Base-by-base conservation (phyloP, 1,284 basidiomycete genomes). In the Dichomitus squalens region DNA sequence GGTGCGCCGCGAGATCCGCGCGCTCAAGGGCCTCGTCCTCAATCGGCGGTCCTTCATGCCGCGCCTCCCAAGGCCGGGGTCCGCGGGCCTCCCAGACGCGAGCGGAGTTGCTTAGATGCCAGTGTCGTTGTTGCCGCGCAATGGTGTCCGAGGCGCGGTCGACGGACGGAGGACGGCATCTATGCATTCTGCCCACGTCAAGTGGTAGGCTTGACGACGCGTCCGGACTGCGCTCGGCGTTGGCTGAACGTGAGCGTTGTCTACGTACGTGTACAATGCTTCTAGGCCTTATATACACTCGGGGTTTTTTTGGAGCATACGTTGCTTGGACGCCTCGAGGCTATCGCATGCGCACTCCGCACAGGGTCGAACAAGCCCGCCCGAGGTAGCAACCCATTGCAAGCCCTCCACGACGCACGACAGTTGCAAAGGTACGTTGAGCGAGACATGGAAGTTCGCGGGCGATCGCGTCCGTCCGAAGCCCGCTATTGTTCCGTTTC, bases 11-110 rank as follows among this genome's bases (percentile, higher is more conserved):
- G 87, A 89, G 66, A 86, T 89, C 49, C 73, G 84, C 52, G 84
- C 85, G 4, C 71, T 89, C 66, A 89, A 88, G 66, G 86, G 86
- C 7, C 75, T 88, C 34, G 84, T 86, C 20, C 72, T 89, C 54
- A 89, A 87, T 67, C 72, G 87, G 85, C 79, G 80, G 31, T 79
- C 81, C 9, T 83, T 84, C 65, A 73, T 83, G 73, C 74, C 80
- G 7, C 55, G 51, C 43, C 16, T 55, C 23, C 51, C 61, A 29
- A 33, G n/a, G 9, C 29, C 44, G 18, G 41, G 25, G 25, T 44
- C 41, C n/a, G 41, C 41, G 41, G 25, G 25, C 16, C 6, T 16
- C 18, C 21, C 40, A 41, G 40, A 41, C 21, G 41, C 16, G 25
- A 29, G 14, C 31, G 44, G 8, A 5, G 44, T 34, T 33, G 44